Percentiles rank a stretch among this genome's conserved stretches.
phyloP scores from a whole-genome alignment of 352 stramenopile species.

The Phytophthora foliorum region DNA sequence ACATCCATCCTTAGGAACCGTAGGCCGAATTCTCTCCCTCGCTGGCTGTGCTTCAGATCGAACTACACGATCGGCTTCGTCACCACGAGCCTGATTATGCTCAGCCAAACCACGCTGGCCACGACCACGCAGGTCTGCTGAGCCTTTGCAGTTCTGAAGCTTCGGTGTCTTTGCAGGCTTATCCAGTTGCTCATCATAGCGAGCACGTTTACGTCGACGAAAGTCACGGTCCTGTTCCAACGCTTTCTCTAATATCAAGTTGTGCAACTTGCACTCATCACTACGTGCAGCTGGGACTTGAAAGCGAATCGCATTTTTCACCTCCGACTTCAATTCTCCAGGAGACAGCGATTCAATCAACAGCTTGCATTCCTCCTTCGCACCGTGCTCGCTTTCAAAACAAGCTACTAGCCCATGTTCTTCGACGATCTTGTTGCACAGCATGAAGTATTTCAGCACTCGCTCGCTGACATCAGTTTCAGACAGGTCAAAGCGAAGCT shows the following conservation, averaged over 20 bases:
- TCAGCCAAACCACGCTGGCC: not conserved
- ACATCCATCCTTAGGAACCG: slow-evolving; percentile 4
- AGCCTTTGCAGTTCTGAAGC: not conserved
- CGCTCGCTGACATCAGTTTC: slow-evolving; percentile 8
- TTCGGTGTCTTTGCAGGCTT: slow-evolving; percentile 1
- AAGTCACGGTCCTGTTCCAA: slow-evolving; percentile 20
- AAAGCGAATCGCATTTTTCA: slow-evolving; percentile 22
- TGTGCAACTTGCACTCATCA: slow-evolving; percentile 17
- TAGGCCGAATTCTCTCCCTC: not conserved
- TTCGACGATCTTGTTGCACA: slow-evolving; percentile 10
- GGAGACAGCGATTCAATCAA: slow-evolving; percentile 12
- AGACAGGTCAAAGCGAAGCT: slow-evolving; percentile 6
- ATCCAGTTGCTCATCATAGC: slow-evolving; percentile 12
- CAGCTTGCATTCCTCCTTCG: slow-evolving; percentile 18
- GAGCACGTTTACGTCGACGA: slow-evolving; percentile 2
- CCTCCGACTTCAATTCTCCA: slow-evolving; percentile 6
- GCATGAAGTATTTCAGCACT: slow-evolving; percentile 17
- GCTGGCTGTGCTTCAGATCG: not conserved
- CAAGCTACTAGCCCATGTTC: slow-evolving; percentile 10
- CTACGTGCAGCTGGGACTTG: slow-evolving; percentile 1
- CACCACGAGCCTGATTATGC: not conserved
- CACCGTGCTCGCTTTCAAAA: slow-evolving; percentile 5
- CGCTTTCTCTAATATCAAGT: slow-evolving; percentile 16
- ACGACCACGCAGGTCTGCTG: not conserved
- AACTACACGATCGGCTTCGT: not conserved